These are phyloP conservation scores for Aspergillus sp. DNA, from an alignment of 2,329 filamentous ascomycete species.

Conservation along the genomic window DNA sequence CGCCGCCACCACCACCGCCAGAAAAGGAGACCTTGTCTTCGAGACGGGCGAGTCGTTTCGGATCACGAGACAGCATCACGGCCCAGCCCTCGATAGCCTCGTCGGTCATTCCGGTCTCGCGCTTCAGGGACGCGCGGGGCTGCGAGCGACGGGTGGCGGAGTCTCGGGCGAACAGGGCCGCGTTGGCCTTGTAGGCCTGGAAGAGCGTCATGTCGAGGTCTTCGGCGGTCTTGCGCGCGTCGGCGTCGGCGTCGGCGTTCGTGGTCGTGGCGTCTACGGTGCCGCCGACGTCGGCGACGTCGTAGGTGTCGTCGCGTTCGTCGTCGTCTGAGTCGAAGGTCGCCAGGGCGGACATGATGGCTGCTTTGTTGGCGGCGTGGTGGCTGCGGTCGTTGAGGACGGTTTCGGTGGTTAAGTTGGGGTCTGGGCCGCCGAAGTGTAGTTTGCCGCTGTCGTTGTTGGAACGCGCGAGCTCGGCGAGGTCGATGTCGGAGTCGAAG, in stretches of 20 bases:
- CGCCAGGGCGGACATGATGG: slow-evolving; percentile 83
- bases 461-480: slow-evolving; percentile 69
- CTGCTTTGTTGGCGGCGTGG: slow-evolving; percentile 71
- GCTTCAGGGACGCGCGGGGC: slow-evolving; percentile 63
- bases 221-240: slow-evolving; percentile 44
- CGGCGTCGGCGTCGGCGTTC: slow-evolving; percentile 49
- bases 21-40: slow-evolving; percentile 69
- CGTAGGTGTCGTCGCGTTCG: slow-evolving; percentile 95
- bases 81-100: slow-evolving; percentile 94
- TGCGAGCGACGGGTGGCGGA: slow-evolving; percentile 66
- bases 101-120: slow-evolving; percentile 84
- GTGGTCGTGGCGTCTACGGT: slow-evolving; percentile 66
- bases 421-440: slow-evolving; percentile 71
- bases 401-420: slow-evolving; percentile 66
- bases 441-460: slow-evolving; percentile 48
- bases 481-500: slow-evolving; percentile 72
- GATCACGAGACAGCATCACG: slow-evolving; percentile 76
- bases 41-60: slow-evolving; percentile 57
- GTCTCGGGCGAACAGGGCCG: slow-evolving; percentile 69
- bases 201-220: slow-evolving; percentile 69
- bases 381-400: slow-evolving; percentile 64
- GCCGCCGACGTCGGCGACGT: slow-evolving; percentile 86
- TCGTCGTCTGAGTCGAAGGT: slow-evolving; percentile 93
- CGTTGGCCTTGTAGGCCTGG: slow-evolving; percentile 65
- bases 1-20: slow-evolving; percentile 58